Base-by-base conservation (phyloP, 2,329 filamentous ascomycete genomes). In the Venturia nashicola region DNA sequence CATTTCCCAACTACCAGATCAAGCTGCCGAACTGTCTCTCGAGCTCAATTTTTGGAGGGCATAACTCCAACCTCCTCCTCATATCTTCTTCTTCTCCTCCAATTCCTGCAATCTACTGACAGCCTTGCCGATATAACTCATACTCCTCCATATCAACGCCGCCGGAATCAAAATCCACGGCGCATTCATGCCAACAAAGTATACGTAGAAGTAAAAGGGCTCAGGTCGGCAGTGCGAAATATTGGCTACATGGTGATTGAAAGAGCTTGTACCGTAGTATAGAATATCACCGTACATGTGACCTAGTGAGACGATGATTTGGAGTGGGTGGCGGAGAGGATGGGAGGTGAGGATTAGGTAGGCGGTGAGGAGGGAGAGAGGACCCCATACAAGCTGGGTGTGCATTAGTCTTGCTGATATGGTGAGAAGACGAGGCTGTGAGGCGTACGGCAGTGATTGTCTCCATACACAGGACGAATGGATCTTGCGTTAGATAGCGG, bases 401-500 rank as follows among this genome's bases (percentile, higher is more conserved):
- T 11, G 36, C 8, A 39, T 64, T 44, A 65, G n/a, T 51, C 48
- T 43, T 16, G 14, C 34, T 60, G 32, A 54, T 39, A 7, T 3
- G 27, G 59, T 3, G 46, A 36, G 27, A 23, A 36, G 55, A 42
- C 16, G 6, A 27, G 18, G 48, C 36, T n/a, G 27, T 57, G 34
- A 46, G 59, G 48, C 85, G 70, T 76, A 92, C 88, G 51, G 86
- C 86, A 1, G 91, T 96, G 67, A 96, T 84, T 20, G 82, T 85
- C 79, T 96, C 91, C 74, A 96, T 87, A 73, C 89, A 92, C n/a
- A 96, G 78, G 69, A 94, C 91, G 70, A 96, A 91, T 1, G 87
- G 82, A 71, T 94, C 89, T 20, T 86, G 85, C 2, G 87, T 91
- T 69, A 96, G 78, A 71, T 96, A 96, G 54, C 91, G 83, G 63